Conservation (phyloP, 2,329 filamentous ascomycete genomes). For the Colletotrichum camelliae region DNA sequence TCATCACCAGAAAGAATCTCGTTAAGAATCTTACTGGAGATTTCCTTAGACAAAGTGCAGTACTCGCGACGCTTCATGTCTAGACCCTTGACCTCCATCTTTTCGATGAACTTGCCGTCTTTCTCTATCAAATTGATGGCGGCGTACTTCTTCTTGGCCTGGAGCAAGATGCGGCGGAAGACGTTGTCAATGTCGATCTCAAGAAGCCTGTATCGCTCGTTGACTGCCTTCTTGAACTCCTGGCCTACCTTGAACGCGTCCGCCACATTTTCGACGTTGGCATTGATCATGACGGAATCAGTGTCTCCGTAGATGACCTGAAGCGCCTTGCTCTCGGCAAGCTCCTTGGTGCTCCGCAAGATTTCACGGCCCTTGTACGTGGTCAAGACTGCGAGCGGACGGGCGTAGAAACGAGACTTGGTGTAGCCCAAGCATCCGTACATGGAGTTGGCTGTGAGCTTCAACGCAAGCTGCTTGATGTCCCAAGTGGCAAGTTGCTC, state of each 20-base stretch:
- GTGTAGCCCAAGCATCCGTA: slow-evolving; percentile 98
- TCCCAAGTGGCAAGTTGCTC: slow-evolving; percentile 96
- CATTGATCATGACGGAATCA: slow-evolving; percentile 99
- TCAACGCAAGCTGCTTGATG: slow-evolving; percentile 95
- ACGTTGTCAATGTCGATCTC: slow-evolving; percentile 99
- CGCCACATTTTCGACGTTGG: slow-evolving; percentile 91
- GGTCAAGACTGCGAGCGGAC: slow-evolving; percentile 92
- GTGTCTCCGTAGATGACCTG: slow-evolving; percentile 99
- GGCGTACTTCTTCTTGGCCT: slow-evolving; percentile 99
- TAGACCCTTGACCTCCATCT: slow-evolving; percentile 96
- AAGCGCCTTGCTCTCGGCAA: slow-evolving; percentile 88
- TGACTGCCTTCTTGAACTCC: slow-evolving; percentile 94
- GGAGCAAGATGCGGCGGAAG: slow-evolving; percentile 89
- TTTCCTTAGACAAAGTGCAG: slow-evolving; percentile 93
- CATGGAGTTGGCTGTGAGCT: slow-evolving; percentile 99
- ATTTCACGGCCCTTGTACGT: slow-evolving; percentile 98
- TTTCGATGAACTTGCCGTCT: slow-evolving; percentile 89
- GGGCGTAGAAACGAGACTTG: slow-evolving; percentile 95
- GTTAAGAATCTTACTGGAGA: slow-evolving; percentile 87
- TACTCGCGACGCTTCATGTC: slow-evolving; percentile 99
- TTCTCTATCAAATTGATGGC: slow-evolving; percentile 92
- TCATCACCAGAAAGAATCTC: slow-evolving; percentile 95
- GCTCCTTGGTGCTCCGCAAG: slow-evolving; percentile 91
- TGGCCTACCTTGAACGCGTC: slow-evolving; percentile 91
- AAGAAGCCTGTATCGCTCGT: slow-evolving; percentile 87